A percentile compares a stretch with the other conserved stretches of the same genome.
Evolutionary conservation across 164 flowering plant genomes (phyloP).

Genomic region (Stephania yunnanensis): DNA sequence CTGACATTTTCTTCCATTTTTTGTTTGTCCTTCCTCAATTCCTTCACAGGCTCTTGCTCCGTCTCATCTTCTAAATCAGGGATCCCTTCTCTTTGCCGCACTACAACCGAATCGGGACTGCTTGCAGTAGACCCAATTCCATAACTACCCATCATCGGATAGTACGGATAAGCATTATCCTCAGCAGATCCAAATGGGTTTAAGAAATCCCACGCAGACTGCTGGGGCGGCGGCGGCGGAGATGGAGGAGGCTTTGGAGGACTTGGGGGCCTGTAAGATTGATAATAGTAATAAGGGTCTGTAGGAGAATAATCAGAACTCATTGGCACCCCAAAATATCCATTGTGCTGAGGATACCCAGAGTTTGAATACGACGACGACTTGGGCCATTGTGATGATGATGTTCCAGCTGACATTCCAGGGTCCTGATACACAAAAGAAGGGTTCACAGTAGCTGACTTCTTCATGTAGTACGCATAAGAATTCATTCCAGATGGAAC

Average conservation of each 20-base stretch:
- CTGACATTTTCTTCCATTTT: conserved; percentile 5
- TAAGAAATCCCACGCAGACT: conserved; percentile 75
- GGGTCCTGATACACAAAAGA: conserved; percentile 43
- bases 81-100: conserved; percentile 90
- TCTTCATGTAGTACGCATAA: conserved; percentile 54
- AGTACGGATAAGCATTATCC: conserved; percentile 24
- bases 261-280: conserved; percentile 13
- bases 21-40: conserved; percentile 27
- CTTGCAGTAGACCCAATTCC: conserved; percentile 52
- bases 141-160: conserved; percentile 18
- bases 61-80: conserved; percentile 95
- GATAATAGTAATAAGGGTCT: conserved; percentile 12
- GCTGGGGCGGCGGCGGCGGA: conserved; percentile 68
- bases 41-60: conserved; percentile 38
- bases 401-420: conserved; percentile 13
- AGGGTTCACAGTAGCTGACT: conserved; percentile 36
- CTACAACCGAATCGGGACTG: conserved; percentile 83
- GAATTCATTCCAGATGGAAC: conserved; percentile 18
- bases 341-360: conserved; percentile 28
- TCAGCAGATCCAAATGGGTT: conserved; percentile 57
- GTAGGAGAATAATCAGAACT: conserved; percentile 12
- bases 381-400: conserved; percentile 19
- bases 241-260: conserved; percentile 32
- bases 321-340: conserved; percentile 38
- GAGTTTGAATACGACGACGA: conserved; percentile 24